A percentile compares a stretch with the other conserved stretches of the same genome.
These are phyloP conservation scores for Solanum arcanum DNA, from an alignment of 257 asterid genomes.

Conservation along the genomic window DNA sequence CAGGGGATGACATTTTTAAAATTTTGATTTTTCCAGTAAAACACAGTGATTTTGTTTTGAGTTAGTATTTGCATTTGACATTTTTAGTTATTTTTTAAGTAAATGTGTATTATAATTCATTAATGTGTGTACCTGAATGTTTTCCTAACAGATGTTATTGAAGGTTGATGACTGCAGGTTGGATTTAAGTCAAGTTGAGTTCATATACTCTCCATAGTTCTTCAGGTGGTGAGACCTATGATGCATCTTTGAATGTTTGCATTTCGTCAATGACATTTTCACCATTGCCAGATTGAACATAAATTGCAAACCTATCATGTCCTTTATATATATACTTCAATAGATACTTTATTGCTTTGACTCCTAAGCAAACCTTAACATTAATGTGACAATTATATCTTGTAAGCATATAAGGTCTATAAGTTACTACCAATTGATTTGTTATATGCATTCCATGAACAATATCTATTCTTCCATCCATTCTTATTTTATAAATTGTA, in stretches of 20 bases:
- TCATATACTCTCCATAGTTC: background rate
- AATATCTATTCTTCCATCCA: background rate
- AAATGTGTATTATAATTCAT: background rate
- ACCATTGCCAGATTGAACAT: too few species aligned
- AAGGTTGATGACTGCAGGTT: background rate
- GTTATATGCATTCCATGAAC: background rate
- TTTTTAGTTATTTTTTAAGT: too few species aligned
- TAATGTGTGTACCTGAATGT: background rate
- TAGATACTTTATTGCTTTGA: background rate
- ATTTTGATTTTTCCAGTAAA: too few species aligned
- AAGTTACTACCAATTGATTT: slow-evolving; percentile 3
- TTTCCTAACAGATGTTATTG: too few species aligned
- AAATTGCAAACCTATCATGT: background rate
- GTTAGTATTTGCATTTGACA: background rate
- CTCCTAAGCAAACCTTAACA: background rate
- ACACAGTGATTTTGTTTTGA: background rate
- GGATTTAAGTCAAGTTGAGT: too few species aligned
- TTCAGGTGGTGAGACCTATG: background rate
- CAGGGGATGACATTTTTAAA: too few species aligned
- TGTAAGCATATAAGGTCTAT: background rate
- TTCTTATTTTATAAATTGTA: background rate
- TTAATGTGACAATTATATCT: background rate
- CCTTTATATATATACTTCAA: background rate
- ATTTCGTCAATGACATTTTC: background rate
- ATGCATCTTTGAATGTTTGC: background rate